Base-by-base conservation (phyloP, 2,329 filamentous ascomycete genomes). In the Ascochyta viciae-villosae region DNA sequence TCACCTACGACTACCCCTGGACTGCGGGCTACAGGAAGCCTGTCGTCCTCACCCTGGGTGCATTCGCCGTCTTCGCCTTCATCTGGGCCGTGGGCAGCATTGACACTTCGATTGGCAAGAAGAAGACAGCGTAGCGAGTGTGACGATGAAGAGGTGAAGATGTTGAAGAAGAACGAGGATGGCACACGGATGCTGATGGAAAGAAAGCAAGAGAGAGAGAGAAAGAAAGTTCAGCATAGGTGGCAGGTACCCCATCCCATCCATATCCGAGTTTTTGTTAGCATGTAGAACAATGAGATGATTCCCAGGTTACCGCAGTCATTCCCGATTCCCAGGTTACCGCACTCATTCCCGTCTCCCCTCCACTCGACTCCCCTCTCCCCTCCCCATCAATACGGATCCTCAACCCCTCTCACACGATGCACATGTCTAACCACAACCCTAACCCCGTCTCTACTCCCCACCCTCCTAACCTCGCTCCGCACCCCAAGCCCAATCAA, bases 1-100 rank as follows among this genome's bases (percentile, higher is more conserved):
- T 98, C 49, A 89, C 90, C 2, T 99, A 99, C 76, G 90, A 96
- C 61, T 91, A 95, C 72, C 86, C 93, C 1, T 82, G 89, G 63
- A 73, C 83, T 3, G 89, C 91, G 26, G 86, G 85, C 35, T 85
- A 96, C 67, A 87, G 92, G 70, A 99, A 99, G 81, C 95, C 95
- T 0, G 64, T 96, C 19, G 86, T 94, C 23, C 85, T 98, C 57
- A 91, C 95, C 62, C 80, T 81, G 29, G 92, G 89, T 66, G 78
- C 90, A 60, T 73, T 96, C 63, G 80, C 83, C n/a, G 78, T 96
- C 12, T 96, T 96, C 76, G 81, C 86, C 37, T 83, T 87, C 2
- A 84, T 85, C 5, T 97, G 90, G 88, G 79, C 87, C 3, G 75
- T 97, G 56, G 89, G 92, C 29, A 88, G 86, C 69, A 80, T 97